Evolutionary conservation across 192 early-diverging fungal species (phyloP).

Genomic region (Backusella psychrophila): DNA sequence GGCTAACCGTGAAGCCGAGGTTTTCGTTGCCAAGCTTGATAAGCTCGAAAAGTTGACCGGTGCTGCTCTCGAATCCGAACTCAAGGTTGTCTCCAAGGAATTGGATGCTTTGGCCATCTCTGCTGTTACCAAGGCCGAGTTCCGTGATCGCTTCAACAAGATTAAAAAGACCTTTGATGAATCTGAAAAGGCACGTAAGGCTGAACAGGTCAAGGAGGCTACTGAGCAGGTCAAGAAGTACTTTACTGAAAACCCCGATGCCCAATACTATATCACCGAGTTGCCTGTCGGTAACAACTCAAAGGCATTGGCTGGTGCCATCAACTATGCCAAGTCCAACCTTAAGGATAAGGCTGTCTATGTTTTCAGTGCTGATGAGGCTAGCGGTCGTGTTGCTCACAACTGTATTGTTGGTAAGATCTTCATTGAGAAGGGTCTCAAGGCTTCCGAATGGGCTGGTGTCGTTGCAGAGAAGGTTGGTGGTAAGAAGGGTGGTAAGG

Average conservation of each 20-base stretch:
- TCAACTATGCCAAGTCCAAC: constrained; percentile 72
- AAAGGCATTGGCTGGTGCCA: constrained; percentile 83
- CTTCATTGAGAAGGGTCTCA: constrained; percentile 74
- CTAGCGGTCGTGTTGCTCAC: constrained; percentile 69
- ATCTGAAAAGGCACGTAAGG: constrained; percentile 86
- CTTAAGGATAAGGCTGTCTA: constrained; percentile 85
- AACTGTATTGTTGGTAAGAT: constrained; percentile 81
- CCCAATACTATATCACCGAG: constrained; percentile 52
- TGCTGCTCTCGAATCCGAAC: constrained; percentile 64
- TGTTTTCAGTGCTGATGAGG: constrained; percentile 74
- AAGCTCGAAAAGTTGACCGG: constrained; percentile 56
- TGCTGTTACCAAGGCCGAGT: constrained; percentile 69
- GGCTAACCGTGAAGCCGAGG: constrained; percentile 63
- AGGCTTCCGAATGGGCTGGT: constrained; percentile 89
- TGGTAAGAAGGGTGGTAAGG: constrained; percentile 94
- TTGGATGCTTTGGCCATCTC: constrained; percentile 80
- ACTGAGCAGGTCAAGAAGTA: constrained; percentile 72
- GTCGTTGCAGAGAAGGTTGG: constrained; percentile 81
- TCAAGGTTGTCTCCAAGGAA: constrained; percentile 81
- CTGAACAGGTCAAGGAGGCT: constrained; percentile 78
- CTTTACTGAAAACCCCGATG: constrained; percentile 66
- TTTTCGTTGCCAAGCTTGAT: constrained; percentile 65
- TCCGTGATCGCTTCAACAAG: constrained; percentile 67
- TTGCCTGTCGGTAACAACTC: constrained; percentile 74
- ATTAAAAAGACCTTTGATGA: constrained; percentile 87